Evolutionary conservation across 83 land plant species (phyloP).

Genomic region (Thuja plicata): DNA sequence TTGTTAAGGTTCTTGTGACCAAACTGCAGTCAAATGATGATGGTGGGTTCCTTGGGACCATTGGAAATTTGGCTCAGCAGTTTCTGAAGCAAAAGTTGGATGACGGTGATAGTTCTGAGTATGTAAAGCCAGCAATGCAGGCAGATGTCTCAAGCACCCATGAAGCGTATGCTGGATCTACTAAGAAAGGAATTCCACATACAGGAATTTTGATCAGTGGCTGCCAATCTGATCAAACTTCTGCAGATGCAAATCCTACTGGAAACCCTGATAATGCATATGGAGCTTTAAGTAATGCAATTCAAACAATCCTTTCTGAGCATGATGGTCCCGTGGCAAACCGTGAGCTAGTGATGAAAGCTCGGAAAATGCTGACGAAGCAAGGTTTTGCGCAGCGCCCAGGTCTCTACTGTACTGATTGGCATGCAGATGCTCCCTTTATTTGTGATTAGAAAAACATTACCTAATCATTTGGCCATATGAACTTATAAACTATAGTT

Average conservation of each 20-base stretch:
- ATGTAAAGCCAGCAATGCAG: slow-evolving; percentile 71
- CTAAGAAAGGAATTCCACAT: slow-evolving; percentile 43
- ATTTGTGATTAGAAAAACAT: slow-evolving; percentile 31
- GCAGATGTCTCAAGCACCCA: slow-evolving; percentile 41
- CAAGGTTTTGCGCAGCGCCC: slow-evolving; percentile 93
- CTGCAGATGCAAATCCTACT: slow-evolving; percentile 91
- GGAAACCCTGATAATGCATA: slow-evolving; percentile 62
- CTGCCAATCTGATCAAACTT: slow-evolving; percentile 88
- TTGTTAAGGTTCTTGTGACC: slow-evolving; percentile 78
- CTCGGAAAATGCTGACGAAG: slow-evolving; percentile 51
- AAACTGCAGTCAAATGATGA: slow-evolving; percentile 43
- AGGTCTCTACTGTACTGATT: slow-evolving; percentile 86
- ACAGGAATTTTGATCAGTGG: slow-evolving; percentile 87
- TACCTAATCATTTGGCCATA: not conserved
- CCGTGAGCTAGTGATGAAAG: slow-evolving; percentile 64
- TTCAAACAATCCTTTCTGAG: slow-evolving; percentile 69
- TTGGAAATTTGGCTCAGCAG: slow-evolving; percentile 76
- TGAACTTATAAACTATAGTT: not conserved
- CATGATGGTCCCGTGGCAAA: slow-evolving; percentile 53
- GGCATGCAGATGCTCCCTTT: slow-evolving; percentile 65
- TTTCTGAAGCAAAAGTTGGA: slow-evolving; percentile 82
- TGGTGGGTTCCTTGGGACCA: slow-evolving; percentile 69
- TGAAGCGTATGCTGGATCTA: slow-evolving; percentile 73
- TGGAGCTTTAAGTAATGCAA: slow-evolving; percentile 97
- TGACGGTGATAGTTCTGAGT: slow-evolving; percentile 45